Evolutionary conservation across 805 yeast species (phyloP).

Genomic region (Ogataea nitratoaversa): DNA sequence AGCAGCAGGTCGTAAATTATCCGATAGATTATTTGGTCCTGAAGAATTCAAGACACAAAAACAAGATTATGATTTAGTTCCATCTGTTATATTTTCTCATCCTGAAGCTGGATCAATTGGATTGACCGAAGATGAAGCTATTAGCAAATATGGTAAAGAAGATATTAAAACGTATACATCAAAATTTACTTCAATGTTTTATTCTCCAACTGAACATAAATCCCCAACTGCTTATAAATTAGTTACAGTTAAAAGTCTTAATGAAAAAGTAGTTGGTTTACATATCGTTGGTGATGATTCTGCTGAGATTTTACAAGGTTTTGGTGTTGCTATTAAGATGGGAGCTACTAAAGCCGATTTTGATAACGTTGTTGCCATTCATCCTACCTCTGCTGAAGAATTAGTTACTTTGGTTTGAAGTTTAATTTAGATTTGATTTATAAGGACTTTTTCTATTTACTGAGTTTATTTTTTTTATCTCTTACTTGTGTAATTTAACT

Average conservation of each 20-base stretch:
- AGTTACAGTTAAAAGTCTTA: conserved; percentile 61
- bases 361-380: conserved; percentile 95
- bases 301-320: conserved; percentile 94
- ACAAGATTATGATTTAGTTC: conserved; percentile 81
- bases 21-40: conserved; percentile 90
- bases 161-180: conserved; percentile 79
- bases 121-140: conserved; percentile 73
- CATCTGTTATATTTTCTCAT: conserved; percentile 96
- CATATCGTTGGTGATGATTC: conserved; percentile 90
- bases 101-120: conserved; percentile 98
- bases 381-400: conserved; percentile 98
- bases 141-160: conserved; percentile 71
- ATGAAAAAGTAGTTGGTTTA: conserved; percentile 92
- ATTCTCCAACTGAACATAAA: conserved; percentile 79
- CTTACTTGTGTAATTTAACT: no score
- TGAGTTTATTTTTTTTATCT: no score
- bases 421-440: neutral
- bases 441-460: no score
- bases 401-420: conserved; percentile 69
- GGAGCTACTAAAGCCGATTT: conserved; percentile 97
- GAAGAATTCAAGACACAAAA: conserved; percentile 64
- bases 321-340: conserved; percentile 97
- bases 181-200: conserved; percentile 87
- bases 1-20: conserved; percentile 93
- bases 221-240: conserved; percentile 85